These are phyloP conservation scores for Globisporangium acanthophoron DNA, from an alignment of 352 stramenopile species.

Conservation along the genomic window DNA sequence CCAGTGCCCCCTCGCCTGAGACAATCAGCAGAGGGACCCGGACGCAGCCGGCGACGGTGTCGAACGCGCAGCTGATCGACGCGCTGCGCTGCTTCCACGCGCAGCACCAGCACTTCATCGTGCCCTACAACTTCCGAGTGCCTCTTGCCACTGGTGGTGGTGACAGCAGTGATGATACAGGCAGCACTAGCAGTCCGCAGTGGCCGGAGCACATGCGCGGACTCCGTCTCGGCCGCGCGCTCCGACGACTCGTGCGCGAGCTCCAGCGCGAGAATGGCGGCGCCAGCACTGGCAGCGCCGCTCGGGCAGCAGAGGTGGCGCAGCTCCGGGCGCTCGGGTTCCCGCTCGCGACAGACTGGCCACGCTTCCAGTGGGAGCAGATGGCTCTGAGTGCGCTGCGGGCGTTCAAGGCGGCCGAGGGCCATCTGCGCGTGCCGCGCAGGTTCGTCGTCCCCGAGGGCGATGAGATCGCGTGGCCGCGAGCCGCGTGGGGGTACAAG, in stretches of 20 bases:
- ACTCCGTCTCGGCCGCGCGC: constrained; percentile 28
- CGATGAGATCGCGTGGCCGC: constrained; percentile 1
- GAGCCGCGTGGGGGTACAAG: constrained; percentile 8
- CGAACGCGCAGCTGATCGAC: constrained; percentile 6
- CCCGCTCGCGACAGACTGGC: constrained; percentile 29
- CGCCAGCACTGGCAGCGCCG: not conserved
- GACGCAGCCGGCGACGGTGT: not conserved
- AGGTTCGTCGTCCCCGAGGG: constrained; percentile 14
- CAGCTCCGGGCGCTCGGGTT: constrained; percentile 29
- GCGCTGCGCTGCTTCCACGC: constrained; percentile 31
- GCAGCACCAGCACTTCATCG: constrained; percentile 36
- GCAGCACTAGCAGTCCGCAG: not conserved
- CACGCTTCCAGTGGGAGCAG: constrained; percentile 24
- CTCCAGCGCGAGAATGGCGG: not conserved
- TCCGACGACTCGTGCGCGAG: constrained; percentile 22
- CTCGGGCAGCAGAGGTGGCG: not conserved
- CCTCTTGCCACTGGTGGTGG: constrained; percentile 4
- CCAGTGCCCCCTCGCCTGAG: no score
- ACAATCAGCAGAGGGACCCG: not conserved
- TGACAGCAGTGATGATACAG: no score
- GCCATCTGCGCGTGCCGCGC: constrained; percentile 7
- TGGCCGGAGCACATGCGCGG: constrained; percentile 38
- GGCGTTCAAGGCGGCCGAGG: constrained; percentile 2
- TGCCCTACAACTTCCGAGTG: constrained; percentile 34
- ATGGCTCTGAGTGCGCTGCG: constrained; percentile 1